Conservation (phyloP, 495 filamentous ascomycete genomes). For the Collariella sp. region DNA sequence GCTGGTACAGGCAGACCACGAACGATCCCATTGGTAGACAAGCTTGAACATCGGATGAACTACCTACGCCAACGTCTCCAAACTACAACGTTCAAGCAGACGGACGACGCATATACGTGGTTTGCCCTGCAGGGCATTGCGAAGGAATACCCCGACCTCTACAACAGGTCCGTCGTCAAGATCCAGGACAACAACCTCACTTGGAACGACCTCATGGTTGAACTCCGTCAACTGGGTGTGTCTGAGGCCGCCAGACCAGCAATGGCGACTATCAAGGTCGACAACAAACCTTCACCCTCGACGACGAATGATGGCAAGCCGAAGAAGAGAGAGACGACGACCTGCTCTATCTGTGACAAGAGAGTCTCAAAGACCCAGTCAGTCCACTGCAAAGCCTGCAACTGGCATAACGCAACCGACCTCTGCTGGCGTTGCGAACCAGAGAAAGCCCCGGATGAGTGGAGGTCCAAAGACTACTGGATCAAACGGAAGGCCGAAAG, state of each 20-base stretch:
- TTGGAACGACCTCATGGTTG: background rate
- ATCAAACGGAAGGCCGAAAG: background rate
- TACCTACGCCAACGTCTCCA: too few relatives aligned
- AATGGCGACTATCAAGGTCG: background rate
- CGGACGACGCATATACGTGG: too few relatives aligned
- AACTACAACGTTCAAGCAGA: too few relatives aligned
- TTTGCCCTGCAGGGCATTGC: background rate
- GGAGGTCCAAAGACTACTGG: background rate
- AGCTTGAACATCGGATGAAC: background rate
- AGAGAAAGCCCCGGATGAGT: background rate
- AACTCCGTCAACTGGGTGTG: background rate
- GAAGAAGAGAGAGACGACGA: background rate
- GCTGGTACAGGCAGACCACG: too few relatives aligned
- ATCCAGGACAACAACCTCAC: background rate
- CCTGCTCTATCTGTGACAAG: background rate
- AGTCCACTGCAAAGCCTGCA: background rate
- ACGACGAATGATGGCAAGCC: background rate
- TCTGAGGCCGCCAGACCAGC: background rate
- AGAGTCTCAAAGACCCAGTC: background rate
- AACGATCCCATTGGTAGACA: too few relatives aligned
- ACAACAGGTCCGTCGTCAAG: background rate
- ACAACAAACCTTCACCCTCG: too few relatives aligned
- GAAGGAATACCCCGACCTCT: background rate
- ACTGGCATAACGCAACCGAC: background rate
- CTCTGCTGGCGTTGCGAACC: background rate